Percentiles rank a stretch among this genome's conserved stretches.
These are phyloP conservation scores for Ustilago hordei DNA, from an alignment of 1,284 basidiomycete species.

Conservation along the genomic window DNA sequence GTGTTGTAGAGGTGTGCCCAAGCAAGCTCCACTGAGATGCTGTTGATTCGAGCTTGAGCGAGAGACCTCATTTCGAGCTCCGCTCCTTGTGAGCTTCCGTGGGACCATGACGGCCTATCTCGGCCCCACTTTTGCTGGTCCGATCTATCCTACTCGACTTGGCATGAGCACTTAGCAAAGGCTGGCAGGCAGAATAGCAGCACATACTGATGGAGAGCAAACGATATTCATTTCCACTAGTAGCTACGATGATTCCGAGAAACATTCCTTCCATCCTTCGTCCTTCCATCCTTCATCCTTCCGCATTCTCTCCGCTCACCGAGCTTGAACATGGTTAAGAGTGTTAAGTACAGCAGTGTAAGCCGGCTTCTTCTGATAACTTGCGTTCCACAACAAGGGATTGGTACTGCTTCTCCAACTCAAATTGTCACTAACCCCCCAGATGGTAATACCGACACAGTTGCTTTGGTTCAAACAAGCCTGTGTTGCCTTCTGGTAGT, in stretches of 20 bases:
- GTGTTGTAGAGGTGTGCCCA: background rate
- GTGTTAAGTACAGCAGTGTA: constrained; percentile 30
- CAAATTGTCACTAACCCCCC: constrained; percentile 23
- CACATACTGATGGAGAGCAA: background rate
- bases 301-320: too few relatives aligned
- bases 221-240: background rate
- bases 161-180: background rate
- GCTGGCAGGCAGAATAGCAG: too few relatives aligned
- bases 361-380: constrained; percentile 28
- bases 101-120: constrained; percentile 4
- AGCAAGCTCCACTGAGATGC: background rate
- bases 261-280: background rate
- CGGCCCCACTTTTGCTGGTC: constrained; percentile 10
- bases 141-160: constrained; percentile 21
- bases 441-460: constrained; percentile 31
- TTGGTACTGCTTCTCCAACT: constrained; percentile 12
- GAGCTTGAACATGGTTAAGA: constrained; percentile 12
- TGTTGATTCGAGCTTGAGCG: background rate
- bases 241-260: background rate
- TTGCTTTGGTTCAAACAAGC: constrained; percentile 20
- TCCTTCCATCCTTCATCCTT: too few relatives aligned
- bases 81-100: background rate
- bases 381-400: constrained; percentile 24
- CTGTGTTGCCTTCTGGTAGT: constrained; percentile 18
- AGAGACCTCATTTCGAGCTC: background rate